Conservation (phyloP, 495 filamentous ascomycete species). For the Podospora pseudocomata region DNA sequence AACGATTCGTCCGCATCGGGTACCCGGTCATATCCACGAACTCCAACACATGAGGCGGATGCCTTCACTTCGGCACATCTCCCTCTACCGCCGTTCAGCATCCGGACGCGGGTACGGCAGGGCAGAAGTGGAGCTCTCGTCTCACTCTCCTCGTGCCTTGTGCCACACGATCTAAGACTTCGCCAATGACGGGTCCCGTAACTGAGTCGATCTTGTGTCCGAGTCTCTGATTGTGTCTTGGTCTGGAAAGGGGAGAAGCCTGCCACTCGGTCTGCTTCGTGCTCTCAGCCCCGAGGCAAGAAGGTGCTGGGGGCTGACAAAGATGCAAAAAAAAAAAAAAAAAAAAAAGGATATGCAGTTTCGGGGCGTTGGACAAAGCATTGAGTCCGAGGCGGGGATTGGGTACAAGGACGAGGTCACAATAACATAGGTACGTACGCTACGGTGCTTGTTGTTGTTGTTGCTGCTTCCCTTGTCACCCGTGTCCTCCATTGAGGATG, state of each 20-base stretch:
- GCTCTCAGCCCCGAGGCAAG: not conserved
- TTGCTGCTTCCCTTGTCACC: constrained; percentile 1
- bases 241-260: not conserved
- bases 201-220: constrained; percentile 1
- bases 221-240: not conserved
- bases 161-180: constrained; percentile 6
- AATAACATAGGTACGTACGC: not conserved
- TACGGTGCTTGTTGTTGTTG: not conserved
- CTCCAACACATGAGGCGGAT: not conserved
- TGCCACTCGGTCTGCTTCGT: not conserved
- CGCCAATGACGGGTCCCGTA: constrained; percentile 1
- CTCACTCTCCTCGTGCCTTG: not conserved
- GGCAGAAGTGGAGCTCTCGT: not conserved
- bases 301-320: not conserved
- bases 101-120: constrained; percentile 2
- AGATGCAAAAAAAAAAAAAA: not conserved
- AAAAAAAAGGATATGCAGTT: not conserved
- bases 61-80: not conserved
- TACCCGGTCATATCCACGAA: constrained; percentile 1
- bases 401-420: not conserved
- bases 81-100: not conserved
- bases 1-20: constrained; percentile 1
- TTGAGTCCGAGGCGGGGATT: not conserved
- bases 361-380: constrained; percentile 1
- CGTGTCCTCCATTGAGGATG: constrained; percentile 1